These are phyloP conservation scores for Lyophyllum semitale DNA, from an alignment of 768 basidiomycete genomes.

Conservation along the genomic window DNA sequence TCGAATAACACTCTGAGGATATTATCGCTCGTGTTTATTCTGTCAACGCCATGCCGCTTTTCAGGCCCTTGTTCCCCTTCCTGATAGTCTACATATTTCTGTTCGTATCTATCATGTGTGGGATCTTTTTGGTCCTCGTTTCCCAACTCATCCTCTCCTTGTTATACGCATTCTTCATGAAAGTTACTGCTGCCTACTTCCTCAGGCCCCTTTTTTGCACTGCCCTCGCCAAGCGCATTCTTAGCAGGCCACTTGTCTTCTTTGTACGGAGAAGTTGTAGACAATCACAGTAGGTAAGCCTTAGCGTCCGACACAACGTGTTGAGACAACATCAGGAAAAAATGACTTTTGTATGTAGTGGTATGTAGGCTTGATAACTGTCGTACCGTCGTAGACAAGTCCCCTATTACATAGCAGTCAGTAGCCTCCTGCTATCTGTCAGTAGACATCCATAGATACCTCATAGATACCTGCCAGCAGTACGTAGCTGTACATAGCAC, in stretches of 20 bases:
- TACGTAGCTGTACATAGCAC: neutral
- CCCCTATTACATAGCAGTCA: neutral
- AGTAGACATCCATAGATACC: neutral
- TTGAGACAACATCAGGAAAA: slow-evolving; percentile 4
- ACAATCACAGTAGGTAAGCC: too few species aligned
- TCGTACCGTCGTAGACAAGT: neutral
- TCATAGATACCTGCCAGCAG: too few species aligned
- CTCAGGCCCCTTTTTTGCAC: neutral
- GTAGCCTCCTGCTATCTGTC: neutral
- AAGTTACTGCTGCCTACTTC: neutral
- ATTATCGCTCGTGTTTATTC: slow-evolving; percentile 1
- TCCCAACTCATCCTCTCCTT: neutral
- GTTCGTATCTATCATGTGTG: neutral
- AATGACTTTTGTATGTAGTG: neutral
- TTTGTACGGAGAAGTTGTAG: neutral
- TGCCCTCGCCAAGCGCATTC: neutral
- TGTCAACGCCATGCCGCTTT: neutral
- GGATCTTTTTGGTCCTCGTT: neutral
- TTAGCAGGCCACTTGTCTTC: neutral
- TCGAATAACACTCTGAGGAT: neutral
- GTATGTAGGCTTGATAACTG: neutral
- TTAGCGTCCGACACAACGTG: too few species aligned
- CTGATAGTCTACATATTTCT: neutral
- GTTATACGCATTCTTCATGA: neutral
- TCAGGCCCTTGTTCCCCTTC: slow-evolving; percentile 1